phyloP scores from a whole-genome alignment of 768 basidiomycete genomes.

The Flagelloscypha sp. region DNA sequence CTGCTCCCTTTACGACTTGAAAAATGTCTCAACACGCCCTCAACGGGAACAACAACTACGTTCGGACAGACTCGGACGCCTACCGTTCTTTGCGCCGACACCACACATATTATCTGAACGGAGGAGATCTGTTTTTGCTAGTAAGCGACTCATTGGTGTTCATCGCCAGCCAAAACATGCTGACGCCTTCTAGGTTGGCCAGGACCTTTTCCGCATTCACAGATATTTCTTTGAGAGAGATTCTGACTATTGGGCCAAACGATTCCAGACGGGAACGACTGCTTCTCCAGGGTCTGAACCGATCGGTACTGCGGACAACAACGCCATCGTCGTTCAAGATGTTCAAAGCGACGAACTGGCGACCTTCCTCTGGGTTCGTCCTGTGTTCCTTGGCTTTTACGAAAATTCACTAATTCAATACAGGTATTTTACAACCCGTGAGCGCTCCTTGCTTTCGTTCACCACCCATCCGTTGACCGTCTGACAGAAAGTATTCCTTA shows the following conservation, averaged over 20 bases:
- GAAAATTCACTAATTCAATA: slow-evolving; percentile 37
- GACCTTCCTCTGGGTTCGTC: slow-evolving; percentile 2
- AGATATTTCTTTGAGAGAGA: slow-evolving; percentile 47
- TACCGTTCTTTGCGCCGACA: too few relatives aligned
- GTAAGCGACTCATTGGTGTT: slow-evolving; percentile 18
- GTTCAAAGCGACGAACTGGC: slow-evolving; percentile 25
- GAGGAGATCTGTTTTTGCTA: slow-evolving; percentile 35
- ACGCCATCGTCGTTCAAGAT: slow-evolving; percentile 36
- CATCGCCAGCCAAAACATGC: not conserved
- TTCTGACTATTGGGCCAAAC: slow-evolving; percentile 39
- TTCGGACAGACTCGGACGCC: slow-evolving; percentile 15
- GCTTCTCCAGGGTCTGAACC: slow-evolving; percentile 20
- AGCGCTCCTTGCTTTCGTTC: slow-evolving; percentile 13
- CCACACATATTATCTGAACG: slow-evolving; percentile 30
- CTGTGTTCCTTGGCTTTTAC: slow-evolving; percentile 6
- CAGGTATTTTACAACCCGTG: slow-evolving; percentile 54
- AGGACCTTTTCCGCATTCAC: slow-evolving; percentile 42
- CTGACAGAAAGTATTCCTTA: slow-evolving; percentile 45
- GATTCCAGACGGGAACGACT: slow-evolving; percentile 23
- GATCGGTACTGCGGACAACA: slow-evolving; percentile 30
- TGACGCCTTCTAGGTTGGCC: slow-evolving; percentile 34
- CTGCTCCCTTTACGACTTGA: slow-evolving; percentile 10
- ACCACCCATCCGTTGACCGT: not conserved
- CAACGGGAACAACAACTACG: not conserved
- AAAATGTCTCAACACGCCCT: not conserved